Evolutionary conservation across 176 grass and related monocot species (phyloP).

Genomic region (Rhynchospora pubera): DNA sequence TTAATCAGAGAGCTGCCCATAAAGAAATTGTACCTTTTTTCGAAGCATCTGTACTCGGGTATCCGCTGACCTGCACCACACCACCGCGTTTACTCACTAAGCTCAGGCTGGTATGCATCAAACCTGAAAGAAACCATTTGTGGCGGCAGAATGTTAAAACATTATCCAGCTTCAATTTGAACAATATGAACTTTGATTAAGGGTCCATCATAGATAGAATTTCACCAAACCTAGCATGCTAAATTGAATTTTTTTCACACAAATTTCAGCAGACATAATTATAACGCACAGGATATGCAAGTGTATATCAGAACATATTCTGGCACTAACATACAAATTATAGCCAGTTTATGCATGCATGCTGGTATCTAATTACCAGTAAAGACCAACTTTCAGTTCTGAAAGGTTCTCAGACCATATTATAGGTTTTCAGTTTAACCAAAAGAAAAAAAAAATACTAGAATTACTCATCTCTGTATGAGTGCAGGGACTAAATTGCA

Average conservation of each 20-base stretch:
- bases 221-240: no score
- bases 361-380: neutral
- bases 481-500: no score
- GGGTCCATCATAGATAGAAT: no score
- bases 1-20: no score
- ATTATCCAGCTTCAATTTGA: no score
- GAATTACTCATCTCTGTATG: slow-evolving; percentile 6
- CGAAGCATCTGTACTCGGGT: slow-evolving; percentile 25
- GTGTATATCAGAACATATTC: no score
- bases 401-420: neutral
- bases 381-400: neutral
- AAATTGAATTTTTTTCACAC: no score
- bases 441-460: neutral
- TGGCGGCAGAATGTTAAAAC: no score
- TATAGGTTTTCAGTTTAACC: slow-evolving; percentile 12
- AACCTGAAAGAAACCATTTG: slow-evolving; percentile 61
- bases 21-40: no score
- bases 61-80: slow-evolving; percentile 24
- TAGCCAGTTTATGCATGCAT: neutral
- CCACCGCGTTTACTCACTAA: neutral
- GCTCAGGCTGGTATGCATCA: slow-evolving; percentile 19
- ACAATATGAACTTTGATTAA: no score
- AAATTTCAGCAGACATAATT: no score
- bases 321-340: neutral
- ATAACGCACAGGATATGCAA: no score